These are phyloP conservation scores for Phytopythium mirpurense DNA, from an alignment of 352 stramenopile genomes.

Conservation along the genomic window DNA sequence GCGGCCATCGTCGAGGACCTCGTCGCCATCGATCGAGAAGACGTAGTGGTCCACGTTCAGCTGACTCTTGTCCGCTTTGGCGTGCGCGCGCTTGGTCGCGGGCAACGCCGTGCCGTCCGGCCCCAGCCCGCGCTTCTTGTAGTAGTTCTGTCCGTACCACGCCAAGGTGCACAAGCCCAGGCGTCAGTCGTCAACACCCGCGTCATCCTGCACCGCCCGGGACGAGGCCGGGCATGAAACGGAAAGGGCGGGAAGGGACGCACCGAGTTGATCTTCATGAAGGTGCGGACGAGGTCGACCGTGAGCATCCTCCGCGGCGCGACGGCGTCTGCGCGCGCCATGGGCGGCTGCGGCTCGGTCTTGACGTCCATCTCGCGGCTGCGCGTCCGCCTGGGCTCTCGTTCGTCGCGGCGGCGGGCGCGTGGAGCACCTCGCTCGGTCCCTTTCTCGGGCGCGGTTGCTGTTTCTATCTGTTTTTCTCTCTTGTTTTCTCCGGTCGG, in stretches of 20 bases:
- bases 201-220: slow-evolving; percentile 5
- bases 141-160: slow-evolving; percentile 59
- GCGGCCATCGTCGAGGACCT: slow-evolving; percentile 70
- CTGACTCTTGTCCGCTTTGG: slow-evolving; percentile 25
- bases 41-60: slow-evolving; percentile 43
- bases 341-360: slow-evolving; percentile 7
- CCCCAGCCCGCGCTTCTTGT: slow-evolving; percentile 62
- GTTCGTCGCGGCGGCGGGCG: not conserved
- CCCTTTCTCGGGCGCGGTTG: not conserved
- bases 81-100: slow-evolving; percentile 56
- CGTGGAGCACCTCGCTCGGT: not conserved
- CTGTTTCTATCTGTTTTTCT: slow-evolving; percentile 5
- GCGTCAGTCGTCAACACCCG: not conserved
- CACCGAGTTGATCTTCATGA: slow-evolving; percentile 95
- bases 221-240: not conserved
- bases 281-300: slow-evolving; percentile 93
- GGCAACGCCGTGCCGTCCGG: slow-evolving; percentile 32
- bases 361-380: slow-evolving; percentile 17
- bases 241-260: slow-evolving; percentile 10
- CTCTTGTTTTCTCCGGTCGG: slow-evolving; percentile 4
- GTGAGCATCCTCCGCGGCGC: slow-evolving; percentile 81
- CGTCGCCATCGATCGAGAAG: slow-evolving; percentile 44
- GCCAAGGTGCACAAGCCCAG: slow-evolving; percentile 3
- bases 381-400: slow-evolving; percentile 1
- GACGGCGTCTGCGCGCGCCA: slow-evolving; percentile 24